Evolutionary conservation across 208 protist genomes (phyloP).

Genomic region (Trypanosoma rangeli): DNA sequence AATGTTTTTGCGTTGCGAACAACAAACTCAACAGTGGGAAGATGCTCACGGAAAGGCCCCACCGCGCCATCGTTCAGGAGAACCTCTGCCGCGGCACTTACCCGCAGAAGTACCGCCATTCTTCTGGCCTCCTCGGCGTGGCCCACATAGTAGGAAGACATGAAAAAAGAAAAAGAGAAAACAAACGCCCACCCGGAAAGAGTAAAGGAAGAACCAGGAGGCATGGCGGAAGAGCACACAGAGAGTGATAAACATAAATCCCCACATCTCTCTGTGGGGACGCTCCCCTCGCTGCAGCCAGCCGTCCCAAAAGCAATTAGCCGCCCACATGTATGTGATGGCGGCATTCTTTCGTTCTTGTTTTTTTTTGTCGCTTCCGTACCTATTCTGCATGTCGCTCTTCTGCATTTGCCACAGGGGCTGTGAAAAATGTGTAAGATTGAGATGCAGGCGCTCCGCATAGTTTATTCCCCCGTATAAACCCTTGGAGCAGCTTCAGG

Average conservation of each 20-base stretch:
- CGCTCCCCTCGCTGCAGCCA: neutral
- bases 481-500: neutral
- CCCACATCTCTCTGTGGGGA: neutral
- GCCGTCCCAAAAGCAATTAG: neutral
- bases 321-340: no score
- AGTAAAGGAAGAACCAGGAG: neutral
- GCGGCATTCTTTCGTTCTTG: neutral
- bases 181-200: neutral
- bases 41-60: neutral
- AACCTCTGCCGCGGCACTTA: conserved; percentile 12
- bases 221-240: neutral
- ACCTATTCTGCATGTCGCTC: neutral
- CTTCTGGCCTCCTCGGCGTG: neutral
- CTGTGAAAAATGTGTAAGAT: neutral
- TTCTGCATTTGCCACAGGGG: neutral
- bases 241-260: neutral
- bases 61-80: neutral
- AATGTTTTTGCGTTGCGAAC: conserved; percentile 19
- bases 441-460: neutral
- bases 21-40: conserved; percentile 25
- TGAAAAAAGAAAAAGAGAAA: neutral
- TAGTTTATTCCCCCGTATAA: neutral
- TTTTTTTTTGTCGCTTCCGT: neutral
- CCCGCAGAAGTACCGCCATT: conserved; percentile 27
- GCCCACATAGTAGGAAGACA: neutral